Base-by-base conservation (phyloP, 106 monocot genomes). In the Allium cepa region DNA sequence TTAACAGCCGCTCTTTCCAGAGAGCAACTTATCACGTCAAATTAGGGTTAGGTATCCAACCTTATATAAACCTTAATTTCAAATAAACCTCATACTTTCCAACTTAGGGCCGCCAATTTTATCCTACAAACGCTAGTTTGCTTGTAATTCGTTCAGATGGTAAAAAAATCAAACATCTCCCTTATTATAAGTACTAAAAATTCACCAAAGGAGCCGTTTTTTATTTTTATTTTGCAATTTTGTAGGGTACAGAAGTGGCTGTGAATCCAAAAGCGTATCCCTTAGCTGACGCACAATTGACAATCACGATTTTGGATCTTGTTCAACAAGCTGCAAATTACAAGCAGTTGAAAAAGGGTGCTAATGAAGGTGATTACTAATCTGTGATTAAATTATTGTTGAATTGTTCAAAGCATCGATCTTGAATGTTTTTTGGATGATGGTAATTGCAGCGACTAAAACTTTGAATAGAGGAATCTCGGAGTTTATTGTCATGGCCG, bases 191-290 rank as follows among this genome's bases (percentile, higher is more conserved):
- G 36, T 36, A 36, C 36, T 36, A 3, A 0, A 74, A 74, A 47
- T 63, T 14, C 47, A 14, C 16, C 46, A 15, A 63, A 46, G 7
- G 46, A 47, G 11, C 4, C 13, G 10, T 9, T 10, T 17, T 59
- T 1, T 18, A 26, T 60, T 63, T 67, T 26, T 50, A 12, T 67
- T 72, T 15, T 4, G n/a, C 47, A 14, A 45, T 10, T 17, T 66
- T 69, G 50, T 51, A 87, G 84, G 73, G 69, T 48, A 82, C 77
- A 15, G 91, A 92, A 28, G 48, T 49, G 10, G 72, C 27, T 9
- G 90, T 90, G 73, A 94, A 94, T 74, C 94, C 94, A 4, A 94
- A 94, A 72, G 90, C 94, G 45, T 94, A 90, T 59, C 94, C 94
- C 60, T 67, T 94, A 74, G 94, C 94, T 0, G 90, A 94, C 56